Evolutionary conservation across 148 eudicot species (phyloP).

Genomic region (Hydrangea macrophylla): DNA sequence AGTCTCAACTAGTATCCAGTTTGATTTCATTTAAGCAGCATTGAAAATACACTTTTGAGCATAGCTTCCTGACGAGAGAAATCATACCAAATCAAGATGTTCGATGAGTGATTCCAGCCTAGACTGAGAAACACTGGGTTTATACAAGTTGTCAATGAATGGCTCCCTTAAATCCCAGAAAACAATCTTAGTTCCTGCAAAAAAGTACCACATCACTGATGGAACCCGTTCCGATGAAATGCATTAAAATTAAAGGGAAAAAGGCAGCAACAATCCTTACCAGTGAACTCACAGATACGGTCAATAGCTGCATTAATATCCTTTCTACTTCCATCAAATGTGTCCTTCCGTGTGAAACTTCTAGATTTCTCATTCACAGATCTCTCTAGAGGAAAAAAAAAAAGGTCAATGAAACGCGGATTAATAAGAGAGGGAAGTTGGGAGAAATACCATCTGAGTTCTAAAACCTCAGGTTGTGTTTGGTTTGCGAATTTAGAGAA

Average conservation of each 20-base stretch:
- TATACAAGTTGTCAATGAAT: conserved; percentile 83
- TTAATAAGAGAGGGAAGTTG: neutral
- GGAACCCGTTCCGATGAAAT: no score
- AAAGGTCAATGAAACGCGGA: conserved; percentile 11
- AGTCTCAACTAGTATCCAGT: conserved; percentile 4
- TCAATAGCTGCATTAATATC: conserved; percentile 97
- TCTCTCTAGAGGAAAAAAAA: conserved; percentile 41
- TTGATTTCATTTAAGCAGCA: neutral
- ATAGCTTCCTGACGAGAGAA: neutral
- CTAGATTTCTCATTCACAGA: conserved; percentile 44
- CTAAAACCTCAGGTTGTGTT: no score
- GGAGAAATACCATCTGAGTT: conserved; percentile 3
- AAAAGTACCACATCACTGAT: conserved; percentile 10
- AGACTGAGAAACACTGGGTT: conserved; percentile 80
- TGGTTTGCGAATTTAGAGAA: no score
- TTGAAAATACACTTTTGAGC: neutral
- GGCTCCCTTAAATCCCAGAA: conserved; percentile 95
- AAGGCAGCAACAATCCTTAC: no score
- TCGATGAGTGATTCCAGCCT: conserved; percentile 83
- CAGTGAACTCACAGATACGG: conserved; percentile 84
- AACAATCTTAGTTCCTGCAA: conserved; percentile 82
- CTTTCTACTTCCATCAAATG: conserved; percentile 92
- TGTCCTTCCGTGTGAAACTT: conserved; percentile 52
- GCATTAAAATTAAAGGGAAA: no score
- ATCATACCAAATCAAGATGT: conserved; percentile 84